phyloP scores from a whole-genome alignment of 2,329 filamentous ascomycete genomes.

The Apiospora aurea region DNA sequence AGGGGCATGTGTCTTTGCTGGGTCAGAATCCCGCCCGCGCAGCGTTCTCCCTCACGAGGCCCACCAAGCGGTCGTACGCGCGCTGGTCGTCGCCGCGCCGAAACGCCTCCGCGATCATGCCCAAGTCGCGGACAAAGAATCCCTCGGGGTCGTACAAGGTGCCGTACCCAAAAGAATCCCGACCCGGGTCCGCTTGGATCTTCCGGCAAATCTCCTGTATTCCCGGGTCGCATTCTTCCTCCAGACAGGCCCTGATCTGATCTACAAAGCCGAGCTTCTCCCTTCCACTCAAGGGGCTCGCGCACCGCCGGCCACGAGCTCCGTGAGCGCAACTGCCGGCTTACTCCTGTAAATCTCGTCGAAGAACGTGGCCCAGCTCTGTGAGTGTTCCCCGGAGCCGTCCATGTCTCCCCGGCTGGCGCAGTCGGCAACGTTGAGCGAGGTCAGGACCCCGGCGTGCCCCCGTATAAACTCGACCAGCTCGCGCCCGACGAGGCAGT shows the following conservation, averaged over 20 bases:
- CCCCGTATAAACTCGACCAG: not conserved
- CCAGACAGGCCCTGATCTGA: not conserved
- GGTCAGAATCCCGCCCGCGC: no score
- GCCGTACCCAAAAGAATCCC: not conserved
- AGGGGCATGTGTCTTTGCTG: no score
- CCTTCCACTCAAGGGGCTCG: not conserved
- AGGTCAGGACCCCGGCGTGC: not conserved
- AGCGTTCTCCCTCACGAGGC: not conserved
- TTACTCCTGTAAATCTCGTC: not conserved
- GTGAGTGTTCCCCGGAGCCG: not conserved
- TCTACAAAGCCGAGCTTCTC: not conserved
- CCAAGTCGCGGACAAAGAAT: not conserved
- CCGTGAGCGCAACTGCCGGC: not conserved
- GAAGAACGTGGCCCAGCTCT: not conserved
- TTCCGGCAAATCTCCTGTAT: not conserved
- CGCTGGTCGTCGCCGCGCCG: not conserved
- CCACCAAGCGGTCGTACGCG: not conserved
- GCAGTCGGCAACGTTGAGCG: slow-evolving; percentile 8
- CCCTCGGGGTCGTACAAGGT: not conserved
- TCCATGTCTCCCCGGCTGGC: not conserved
- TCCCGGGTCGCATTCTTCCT: not conserved
- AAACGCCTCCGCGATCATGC: not conserved
- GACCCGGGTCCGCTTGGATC: not conserved
- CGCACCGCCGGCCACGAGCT: not conserved
- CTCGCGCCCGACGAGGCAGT: not conserved